Base-by-base conservation (phyloP, 257 asterid species). In the Echites panduratus region DNA sequence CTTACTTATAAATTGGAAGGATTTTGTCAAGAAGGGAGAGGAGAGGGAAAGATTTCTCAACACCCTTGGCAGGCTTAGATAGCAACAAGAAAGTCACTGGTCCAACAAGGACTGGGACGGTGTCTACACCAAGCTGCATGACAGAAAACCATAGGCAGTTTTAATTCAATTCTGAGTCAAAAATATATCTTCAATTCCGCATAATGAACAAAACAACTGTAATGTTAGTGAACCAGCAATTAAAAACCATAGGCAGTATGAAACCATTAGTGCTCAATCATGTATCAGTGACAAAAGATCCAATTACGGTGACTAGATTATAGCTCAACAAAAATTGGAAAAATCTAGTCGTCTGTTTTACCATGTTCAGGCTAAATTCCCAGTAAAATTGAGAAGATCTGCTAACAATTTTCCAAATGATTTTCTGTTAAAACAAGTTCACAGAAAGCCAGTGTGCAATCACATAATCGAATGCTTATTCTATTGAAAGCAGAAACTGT, bases 31-130 rank as follows among this genome's bases (percentile, higher is more conserved):
- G 96, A 66, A 93, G 96, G 54, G 97, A 91, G 70, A 93, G 88
- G 80, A 84, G 89, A 35, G 84, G 71, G 85, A 91, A 93, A 14
- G 90, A 78, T 73, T 93, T 93, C 76, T 91, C 96, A 49, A 93
- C 98, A 47, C 91, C 97, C 93, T 91, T 93, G 67, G 98, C 98
- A 66, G 97, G 96, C 76, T 93, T 93, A 43, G 97, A 88, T 63
- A 91, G 90, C 80, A 90, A 84, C 87, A 91, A 85, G 86, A 89
- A 91, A 70, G 90, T 80, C 57, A 93, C 97, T 44, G 97, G 98
- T 69, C 98, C 98, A 81, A 91, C 73, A 78, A 93, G 96, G 4
- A 91, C 96, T 68, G 97, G 98, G 50, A 91, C 90, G 19, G 96
- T 91, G 52, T 89, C 96, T 4, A 93, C 86, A 59, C 98, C 98